A percentile compares a stretch with the other conserved stretches of the same genome.
Conservation (phyloP, 2,329 filamentous ascomycete genomes). For the Hypoxylon sp. region DNA sequence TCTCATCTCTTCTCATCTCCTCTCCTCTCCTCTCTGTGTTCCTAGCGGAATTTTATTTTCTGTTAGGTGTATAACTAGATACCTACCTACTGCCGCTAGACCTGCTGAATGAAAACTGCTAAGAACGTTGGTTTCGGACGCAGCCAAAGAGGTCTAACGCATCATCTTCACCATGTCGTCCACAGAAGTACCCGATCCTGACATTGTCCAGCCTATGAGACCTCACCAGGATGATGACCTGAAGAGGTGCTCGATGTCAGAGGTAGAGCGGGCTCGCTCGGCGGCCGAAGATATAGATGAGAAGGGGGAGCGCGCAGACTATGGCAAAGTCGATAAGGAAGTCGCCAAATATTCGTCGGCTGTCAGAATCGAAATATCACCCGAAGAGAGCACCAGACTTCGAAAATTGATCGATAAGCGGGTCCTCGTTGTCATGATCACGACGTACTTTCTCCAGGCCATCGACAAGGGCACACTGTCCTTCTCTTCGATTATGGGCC, state of each 20-base stretch:
- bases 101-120: conserved; percentile 13
- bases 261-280: conserved; percentile 52
- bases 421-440: conserved; percentile 78
- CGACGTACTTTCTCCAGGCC: conserved; percentile 80
- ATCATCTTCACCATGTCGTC: conserved; percentile 48
- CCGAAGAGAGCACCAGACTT: conserved; percentile 72
- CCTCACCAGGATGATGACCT: conserved; percentile 43
- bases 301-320: conserved; percentile 66
- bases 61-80: background rate
- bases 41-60: conserved; percentile 4
- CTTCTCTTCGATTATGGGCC: conserved; percentile 75
- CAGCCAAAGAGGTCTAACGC: conserved; percentile 5
- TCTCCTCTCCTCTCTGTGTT: no score
- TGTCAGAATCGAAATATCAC: conserved; percentile 68
- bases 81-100: background rate
- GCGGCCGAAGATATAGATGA: conserved; percentile 59
- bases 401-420: conserved; percentile 76
- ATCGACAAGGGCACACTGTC: conserved; percentile 78
- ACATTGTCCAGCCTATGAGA: conserved; percentile 45
- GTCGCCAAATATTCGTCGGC: conserved; percentile 77
- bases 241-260: conserved; percentile 49
- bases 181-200: conserved; percentile 50
- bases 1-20: conserved; percentile 5
- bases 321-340: conserved; percentile 73
- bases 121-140: conserved; percentile 1